Base-by-base conservation (phyloP, 2,329 filamentous ascomycete species). In the Ceratocystis eucalypticola region DNA sequence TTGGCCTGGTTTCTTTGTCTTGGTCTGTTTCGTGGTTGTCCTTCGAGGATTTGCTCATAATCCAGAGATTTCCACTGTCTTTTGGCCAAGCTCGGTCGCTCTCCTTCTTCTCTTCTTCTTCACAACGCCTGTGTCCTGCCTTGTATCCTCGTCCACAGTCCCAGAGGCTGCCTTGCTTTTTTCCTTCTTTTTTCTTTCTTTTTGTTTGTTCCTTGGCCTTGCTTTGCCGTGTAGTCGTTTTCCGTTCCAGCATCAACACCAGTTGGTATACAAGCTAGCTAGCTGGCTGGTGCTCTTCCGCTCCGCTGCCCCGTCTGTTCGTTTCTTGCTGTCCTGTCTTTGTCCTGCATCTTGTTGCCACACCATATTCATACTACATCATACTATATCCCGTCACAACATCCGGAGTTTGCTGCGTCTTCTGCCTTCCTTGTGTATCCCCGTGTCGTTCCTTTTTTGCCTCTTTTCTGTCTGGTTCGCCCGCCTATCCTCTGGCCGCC, bases 1-100 rank as follows among this genome's bases (percentile, higher is more conserved):
- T 66, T 44, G 28, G 61, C 25, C 61, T 48, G 57, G 55, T 50
- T 61, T 65, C 55, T 65, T 33, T 44, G 55, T 61, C 28, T 65
- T 61, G 53, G 53, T 20, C 45, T 59, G 64, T 65, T 65, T 65
- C 64, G 64, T 30, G 7, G n/a, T 62, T n/a, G 33, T 33, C 33
- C 30, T 45, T 62, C 17, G 41, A 12, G 33, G 53, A 45, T 22
- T 62, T 62, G 59, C 20, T 45, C 61, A 22, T 62, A 44, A 44
- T 46, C 61, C 61, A 62, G 61, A 48, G 6, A 37, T 46, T 62
- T 62, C 61, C 45, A 30, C 61, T 62, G n/a, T 28, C 37, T 46
- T 46, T 62, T 57, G 25, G 25, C 3, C 53, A 17, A 28, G 10
- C 22, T 46, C 25, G 20, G 20, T 46, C 28, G 20, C 20, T 17